Conservation (phyloP, 495 filamentous ascomycete genomes). For the Saxophila tyrrhenica region DNA sequence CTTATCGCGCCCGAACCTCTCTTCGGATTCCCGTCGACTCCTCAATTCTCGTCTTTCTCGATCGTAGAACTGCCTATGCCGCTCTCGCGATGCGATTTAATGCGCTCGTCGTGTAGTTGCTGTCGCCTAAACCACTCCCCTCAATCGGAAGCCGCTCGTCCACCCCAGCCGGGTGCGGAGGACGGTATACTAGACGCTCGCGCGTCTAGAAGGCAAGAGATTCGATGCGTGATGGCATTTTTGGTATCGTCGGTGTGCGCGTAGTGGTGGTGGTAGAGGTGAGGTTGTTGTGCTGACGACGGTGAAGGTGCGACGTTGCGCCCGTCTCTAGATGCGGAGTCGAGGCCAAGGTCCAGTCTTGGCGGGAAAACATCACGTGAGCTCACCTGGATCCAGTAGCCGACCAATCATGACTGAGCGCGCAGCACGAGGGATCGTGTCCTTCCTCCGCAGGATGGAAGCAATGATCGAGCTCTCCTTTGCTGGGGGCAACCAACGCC, state of each 20-base stretch:
- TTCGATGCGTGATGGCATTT: neutral
- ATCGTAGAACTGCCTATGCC: too few species aligned
- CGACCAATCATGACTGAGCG: slow-evolving; percentile 2
- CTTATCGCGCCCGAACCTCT: neutral
- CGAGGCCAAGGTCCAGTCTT: neutral
- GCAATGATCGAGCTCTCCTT: neutral
- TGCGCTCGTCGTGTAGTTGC: neutral
- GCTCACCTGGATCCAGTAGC: slow-evolving; percentile 1
- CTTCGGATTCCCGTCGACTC: neutral
- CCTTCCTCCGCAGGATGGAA: neutral
- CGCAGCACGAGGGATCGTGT: neutral
- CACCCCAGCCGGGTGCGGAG: neutral
- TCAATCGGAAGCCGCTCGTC: slow-evolving; percentile 18
- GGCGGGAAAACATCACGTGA: neutral
- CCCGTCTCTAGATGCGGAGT: neutral
- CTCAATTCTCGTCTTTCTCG: neutral
- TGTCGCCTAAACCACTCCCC: slow-evolving; percentile 11
- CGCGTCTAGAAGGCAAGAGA: slow-evolving; percentile 18
- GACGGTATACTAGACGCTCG: slow-evolving; percentile 15
- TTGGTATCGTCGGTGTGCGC: neutral
- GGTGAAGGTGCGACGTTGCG: neutral
- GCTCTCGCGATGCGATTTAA: neutral
- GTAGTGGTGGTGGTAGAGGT: neutral
- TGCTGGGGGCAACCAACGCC: neutral
- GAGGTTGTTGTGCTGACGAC: slow-evolving; percentile 2